A percentile compares a stretch with the other conserved stretches of the same genome.
These are phyloP conservation scores for Pinus taeda DNA, from an alignment of 75 land plant species.

Conservation along the genomic window DNA sequence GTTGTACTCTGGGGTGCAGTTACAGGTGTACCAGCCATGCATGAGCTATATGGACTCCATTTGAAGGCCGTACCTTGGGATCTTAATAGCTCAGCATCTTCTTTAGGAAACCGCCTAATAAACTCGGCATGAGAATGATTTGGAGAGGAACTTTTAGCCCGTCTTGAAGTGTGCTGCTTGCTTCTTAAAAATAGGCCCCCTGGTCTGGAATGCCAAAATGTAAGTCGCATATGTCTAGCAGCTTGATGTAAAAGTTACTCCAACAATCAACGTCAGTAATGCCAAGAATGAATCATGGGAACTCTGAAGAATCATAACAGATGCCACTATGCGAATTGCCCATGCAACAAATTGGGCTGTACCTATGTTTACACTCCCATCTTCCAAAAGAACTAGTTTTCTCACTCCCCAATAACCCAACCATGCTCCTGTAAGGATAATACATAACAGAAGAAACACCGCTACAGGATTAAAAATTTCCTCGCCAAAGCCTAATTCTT, in stretches of 20 bases:
- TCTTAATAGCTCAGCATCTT: background rate
- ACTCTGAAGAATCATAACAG: constrained; percentile 39
- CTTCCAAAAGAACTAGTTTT: constrained; percentile 71
- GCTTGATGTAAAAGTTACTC: too few species aligned
- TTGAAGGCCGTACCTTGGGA: background rate
- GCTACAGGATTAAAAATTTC: too few species aligned
- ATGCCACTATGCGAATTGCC: constrained; percentile 71
- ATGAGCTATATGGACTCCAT: constrained; percentile 6
- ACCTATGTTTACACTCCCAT: constrained; percentile 78
- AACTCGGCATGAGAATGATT: background rate
- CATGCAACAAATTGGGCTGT: constrained; percentile 84
- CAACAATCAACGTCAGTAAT: too few species aligned
- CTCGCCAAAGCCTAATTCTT: too few species aligned
- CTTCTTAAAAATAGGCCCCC: background rate
- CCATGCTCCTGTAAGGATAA: constrained; percentile 80
- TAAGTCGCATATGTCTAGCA: background rate
- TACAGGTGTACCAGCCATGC: background rate
- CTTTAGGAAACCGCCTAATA: background rate
- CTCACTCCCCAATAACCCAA: constrained; percentile 90
- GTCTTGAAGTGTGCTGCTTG: constrained; percentile 4
- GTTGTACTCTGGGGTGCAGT: background rate
- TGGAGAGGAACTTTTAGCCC: background rate
- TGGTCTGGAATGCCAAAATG: background rate
- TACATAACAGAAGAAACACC: too few species aligned
- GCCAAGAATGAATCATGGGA: too few species aligned